Conservation (phyloP, 495 filamentous ascomycete genomes). For the Wilcoxina mikolae region DNA sequence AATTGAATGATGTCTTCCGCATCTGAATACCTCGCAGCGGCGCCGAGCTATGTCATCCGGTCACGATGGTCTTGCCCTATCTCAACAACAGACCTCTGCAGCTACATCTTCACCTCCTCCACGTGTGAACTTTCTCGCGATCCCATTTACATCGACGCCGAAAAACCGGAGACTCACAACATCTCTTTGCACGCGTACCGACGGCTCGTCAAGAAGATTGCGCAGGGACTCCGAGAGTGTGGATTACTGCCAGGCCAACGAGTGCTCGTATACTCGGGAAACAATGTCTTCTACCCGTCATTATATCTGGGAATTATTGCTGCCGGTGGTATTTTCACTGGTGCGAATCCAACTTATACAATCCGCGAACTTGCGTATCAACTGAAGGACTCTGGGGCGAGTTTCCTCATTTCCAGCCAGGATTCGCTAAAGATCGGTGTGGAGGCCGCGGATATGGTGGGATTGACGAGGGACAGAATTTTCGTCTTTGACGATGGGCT, state of each 20-base stretch:
- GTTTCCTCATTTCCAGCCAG: conserved; percentile 45
- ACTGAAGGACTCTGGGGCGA: conserved; percentile 52
- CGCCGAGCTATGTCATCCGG: neutral
- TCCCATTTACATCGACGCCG: conserved; percentile 42
- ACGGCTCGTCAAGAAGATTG: conserved; percentile 55
- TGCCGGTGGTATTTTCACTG: conserved; percentile 66
- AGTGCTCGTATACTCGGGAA: conserved; percentile 56
- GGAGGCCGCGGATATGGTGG: conserved; percentile 51
- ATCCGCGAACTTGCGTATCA: conserved; percentile 59
- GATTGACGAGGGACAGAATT: conserved; percentile 40
- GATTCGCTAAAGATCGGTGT: conserved; percentile 44
- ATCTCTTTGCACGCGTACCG: conserved; percentile 47
- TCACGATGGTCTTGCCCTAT: conserved; percentile 23
- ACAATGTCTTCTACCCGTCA: conserved; percentile 58
- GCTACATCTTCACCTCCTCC: conserved; percentile 19
- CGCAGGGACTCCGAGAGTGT: conserved; percentile 48
- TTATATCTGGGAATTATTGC: conserved; percentile 59
- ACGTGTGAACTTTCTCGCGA: conserved; percentile 11
- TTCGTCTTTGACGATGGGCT: conserved; percentile 35
- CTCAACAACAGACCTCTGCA: conserved; percentile 15
- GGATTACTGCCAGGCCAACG: conserved; percentile 57
- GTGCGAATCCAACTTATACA: conserved; percentile 64
- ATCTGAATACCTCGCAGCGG: neutral
- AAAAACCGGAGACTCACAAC: conserved; percentile 41
- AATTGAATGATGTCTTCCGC: neutral